phyloP scores from a whole-genome alignment of 257 asterid genomes.

The Solanum paucissectum region DNA sequence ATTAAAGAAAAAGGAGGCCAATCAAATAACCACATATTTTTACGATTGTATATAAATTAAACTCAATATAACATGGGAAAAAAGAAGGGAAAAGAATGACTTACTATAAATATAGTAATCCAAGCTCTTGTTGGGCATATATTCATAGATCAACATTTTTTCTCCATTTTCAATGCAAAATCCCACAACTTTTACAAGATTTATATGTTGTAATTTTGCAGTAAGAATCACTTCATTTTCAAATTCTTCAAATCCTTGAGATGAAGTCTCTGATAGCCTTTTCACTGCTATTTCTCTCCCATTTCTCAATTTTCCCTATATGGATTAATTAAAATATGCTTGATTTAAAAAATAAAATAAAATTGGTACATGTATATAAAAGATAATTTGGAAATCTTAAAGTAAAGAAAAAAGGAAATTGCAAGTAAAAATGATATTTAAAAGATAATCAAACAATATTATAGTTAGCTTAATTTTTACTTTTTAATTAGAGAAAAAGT shows the following conservation, averaged over 20 bases:
- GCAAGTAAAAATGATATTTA: neutral
- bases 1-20: neutral
- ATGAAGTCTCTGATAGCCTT: neutral
- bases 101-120: slow-evolving; percentile 9
- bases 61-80: neutral
- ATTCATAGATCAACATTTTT: slow-evolving; percentile 12
- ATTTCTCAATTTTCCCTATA: neutral
- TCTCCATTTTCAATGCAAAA: slow-evolving; percentile 13
- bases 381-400: neutral
- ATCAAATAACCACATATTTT: neutral
- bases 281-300: neutral
- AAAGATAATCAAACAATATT: neutral
- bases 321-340: neutral
- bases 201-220: slow-evolving; percentile 6
- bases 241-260: slow-evolving; percentile 6
- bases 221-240: slow-evolving; percentile 12
- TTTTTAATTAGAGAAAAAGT: neutral
- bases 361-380: neutral
- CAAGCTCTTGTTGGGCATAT: slow-evolving; percentile 16
- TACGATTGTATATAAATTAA: neutral
- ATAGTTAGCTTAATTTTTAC: neutral
- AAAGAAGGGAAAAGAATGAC: neutral
- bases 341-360: too few species aligned
- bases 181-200: slow-evolving; percentile 12
- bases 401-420: neutral